phyloP scores from a whole-genome alignment of 768 basidiomycete genomes.

The Russula griseocarnosa region DNA sequence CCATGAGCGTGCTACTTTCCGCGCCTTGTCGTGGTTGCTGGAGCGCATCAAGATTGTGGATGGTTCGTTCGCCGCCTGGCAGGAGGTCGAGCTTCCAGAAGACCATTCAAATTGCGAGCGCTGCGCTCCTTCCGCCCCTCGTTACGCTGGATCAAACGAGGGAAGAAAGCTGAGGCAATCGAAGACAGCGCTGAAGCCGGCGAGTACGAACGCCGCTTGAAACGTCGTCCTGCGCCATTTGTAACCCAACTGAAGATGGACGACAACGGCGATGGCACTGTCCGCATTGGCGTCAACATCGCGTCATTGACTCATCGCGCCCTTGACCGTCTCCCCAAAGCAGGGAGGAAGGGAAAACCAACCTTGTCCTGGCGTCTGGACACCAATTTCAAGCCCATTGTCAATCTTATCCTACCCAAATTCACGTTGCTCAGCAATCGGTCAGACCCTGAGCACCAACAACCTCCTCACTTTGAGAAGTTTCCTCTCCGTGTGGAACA shows the following conservation, averaged over 20 bases:
- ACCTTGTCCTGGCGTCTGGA: conserved; percentile 76
- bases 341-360: conserved; percentile 42
- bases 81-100: conserved; percentile 44
- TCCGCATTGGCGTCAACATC: conserved; percentile 85
- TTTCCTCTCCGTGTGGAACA: conserved; percentile 76
- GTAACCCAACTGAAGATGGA: conserved; percentile 75
- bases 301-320: conserved; percentile 86
- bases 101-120: conserved; percentile 59
- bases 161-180: conserved; percentile 57
- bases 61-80: conserved; percentile 65
- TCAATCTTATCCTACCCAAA: conserved; percentile 53
- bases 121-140: conserved; percentile 73
- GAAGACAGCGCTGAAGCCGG: conserved; percentile 88
- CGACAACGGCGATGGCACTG: conserved; percentile 57
- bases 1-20: conserved; percentile 79
- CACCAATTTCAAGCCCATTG: conserved; percentile 68
- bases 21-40: conserved; percentile 78
- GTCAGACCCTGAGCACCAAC: conserved; percentile 59
- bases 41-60: conserved; percentile 78
- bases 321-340: conserved; percentile 65
- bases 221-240: conserved; percentile 80
- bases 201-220: conserved; percentile 82
- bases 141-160: conserved; percentile 66
- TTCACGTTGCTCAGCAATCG: conserved; percentile 77
- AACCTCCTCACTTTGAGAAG: conserved; percentile 73